phyloP scores from a whole-genome alignment of 495 filamentous ascomycete species.

The Pyrenula aspistea region DNA sequence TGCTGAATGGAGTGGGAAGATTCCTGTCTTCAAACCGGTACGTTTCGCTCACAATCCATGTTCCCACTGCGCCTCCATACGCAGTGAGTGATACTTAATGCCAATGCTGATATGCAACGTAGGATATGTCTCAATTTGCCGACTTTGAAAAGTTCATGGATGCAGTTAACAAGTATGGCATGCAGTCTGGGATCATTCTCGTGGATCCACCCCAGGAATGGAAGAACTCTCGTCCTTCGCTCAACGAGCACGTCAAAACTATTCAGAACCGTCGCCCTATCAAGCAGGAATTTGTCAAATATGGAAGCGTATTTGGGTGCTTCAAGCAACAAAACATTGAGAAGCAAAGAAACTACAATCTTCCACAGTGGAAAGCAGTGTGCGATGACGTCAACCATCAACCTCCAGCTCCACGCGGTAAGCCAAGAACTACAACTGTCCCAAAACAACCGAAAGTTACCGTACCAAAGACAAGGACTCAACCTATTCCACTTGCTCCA shows the following conservation, averaged over 20 bases:
- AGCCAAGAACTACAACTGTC: slow-evolving; percentile 43
- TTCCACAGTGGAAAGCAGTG: slow-evolving; percentile 87
- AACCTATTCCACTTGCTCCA: slow-evolving; percentile 6
- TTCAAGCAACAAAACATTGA: slow-evolving; percentile 95
- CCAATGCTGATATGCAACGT: slow-evolving; percentile 1
- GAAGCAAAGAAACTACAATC: slow-evolving; percentile 87
- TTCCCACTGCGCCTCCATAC: slow-evolving; percentile 8
- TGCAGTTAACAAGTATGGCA: slow-evolving; percentile 86
- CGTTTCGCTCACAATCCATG: slow-evolving; percentile 17
- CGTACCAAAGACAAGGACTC: slow-evolving; percentile 2
- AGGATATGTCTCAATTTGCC: slow-evolving; percentile 85
- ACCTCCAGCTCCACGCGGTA: slow-evolving; percentile 85
- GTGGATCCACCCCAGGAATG: slow-evolving; percentile 92
- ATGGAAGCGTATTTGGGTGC: slow-evolving; percentile 70
- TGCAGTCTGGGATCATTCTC: slow-evolving; percentile 94
- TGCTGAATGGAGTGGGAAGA: slow-evolving; percentile 74
- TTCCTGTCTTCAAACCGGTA: slow-evolving; percentile 89
- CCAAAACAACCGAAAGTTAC: neutral
- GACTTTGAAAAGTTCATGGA: slow-evolving; percentile 82
- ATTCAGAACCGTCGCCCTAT: slow-evolving; percentile 94
- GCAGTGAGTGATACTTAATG: neutral
- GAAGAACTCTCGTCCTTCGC: slow-evolving; percentile 46
- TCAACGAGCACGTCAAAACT: slow-evolving; percentile 79
- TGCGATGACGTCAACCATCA: slow-evolving; percentile 92
- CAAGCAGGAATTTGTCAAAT: slow-evolving; percentile 72